Base-by-base conservation (phyloP, 352 stramenopile species). In the Pythium brassicae region DNA sequence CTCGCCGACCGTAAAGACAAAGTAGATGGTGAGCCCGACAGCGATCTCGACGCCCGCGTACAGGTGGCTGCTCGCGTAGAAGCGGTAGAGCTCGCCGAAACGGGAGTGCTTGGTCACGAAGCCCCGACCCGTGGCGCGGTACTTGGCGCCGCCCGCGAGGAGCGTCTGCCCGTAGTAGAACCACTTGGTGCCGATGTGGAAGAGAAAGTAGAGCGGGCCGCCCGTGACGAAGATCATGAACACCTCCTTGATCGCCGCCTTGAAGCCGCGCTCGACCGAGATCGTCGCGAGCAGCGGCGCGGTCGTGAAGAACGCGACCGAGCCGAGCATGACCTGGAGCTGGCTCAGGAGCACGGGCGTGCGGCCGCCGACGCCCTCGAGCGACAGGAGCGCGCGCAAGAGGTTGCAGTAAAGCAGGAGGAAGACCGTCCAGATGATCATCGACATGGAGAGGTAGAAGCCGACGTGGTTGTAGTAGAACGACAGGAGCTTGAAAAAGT, bases 401-500 rank as follows among this genome's bases (percentile, higher is more conserved):
- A 98, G 56, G 75, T 97, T 98, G 66, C 96, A 96, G 68, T 99
- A 99, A 20, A 99, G 76, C 57, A 99, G 74, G 22, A 99, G 78
- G 61, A 98, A 98, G 37, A 99, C 92, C 1, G 96, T 99, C 65
- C 97, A 94, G 56, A 99, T 97, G 53, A 98, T 99, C 45, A 99
- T 67, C 23, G 97, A 97, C 58, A 96, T 98, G 37, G 92, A 97
- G 40, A 99, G 82, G 77, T 99, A 99, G 66, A 98, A 98, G 29
- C 97, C 97, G 58, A 99, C 97, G 57, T 98, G 96, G 71, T 98
- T 98, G 83, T 98, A 99, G 82, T 99, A 99, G 70, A 98, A 99
- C 15, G 95, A 98, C 17, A 99, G 77, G 25, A 99, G 78, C 69
- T 98, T 97, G 69, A 97, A 98, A 57, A 99, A 99, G 69, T 99